Evolutionary conservation across 352 stramenopile species (phyloP).

Genomic region (Phytopythium aichiense): DNA sequence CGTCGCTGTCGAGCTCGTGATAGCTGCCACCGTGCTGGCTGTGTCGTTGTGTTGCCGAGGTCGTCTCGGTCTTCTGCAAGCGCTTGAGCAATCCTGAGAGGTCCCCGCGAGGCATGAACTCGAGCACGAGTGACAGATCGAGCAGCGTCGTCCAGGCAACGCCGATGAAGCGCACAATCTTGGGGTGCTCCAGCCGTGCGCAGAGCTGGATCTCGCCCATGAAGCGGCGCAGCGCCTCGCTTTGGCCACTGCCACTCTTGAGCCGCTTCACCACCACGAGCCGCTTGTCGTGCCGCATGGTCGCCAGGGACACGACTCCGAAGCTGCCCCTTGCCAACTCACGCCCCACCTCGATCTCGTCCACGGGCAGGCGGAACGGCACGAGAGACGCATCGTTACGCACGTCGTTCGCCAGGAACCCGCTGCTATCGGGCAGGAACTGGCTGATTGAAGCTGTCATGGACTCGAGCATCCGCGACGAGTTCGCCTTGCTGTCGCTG

Average conservation of each 20-base stretch:
- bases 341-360: slow-evolving; percentile 36
- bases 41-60: background rate
- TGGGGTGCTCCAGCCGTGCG: slow-evolving; percentile 33
- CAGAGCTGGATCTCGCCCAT: slow-evolving; percentile 51
- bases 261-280: slow-evolving; percentile 19
- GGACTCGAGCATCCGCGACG: background rate
- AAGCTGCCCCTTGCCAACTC: slow-evolving; percentile 52
- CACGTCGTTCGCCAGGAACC: slow-evolving; percentile 56
- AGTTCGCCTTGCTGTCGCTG: background rate
- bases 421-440: slow-evolving; percentile 11
- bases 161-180: slow-evolving; percentile 43
- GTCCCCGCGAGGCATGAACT: slow-evolving; percentile 37
- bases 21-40: background rate
- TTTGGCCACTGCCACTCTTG: slow-evolving; percentile 14
- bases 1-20: background rate
- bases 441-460: slow-evolving; percentile 12
- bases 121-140: slow-evolving; percentile 33
- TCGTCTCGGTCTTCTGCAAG: background rate
- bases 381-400: slow-evolving; percentile 57
- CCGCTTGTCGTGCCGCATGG: slow-evolving; percentile 11
- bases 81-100: slow-evolving; percentile 18
- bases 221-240: slow-evolving; percentile 22
- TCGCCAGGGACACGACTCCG: slow-evolving; percentile 52
- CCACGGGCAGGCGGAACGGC: slow-evolving; percentile 38
- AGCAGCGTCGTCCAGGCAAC: slow-evolving; percentile 38